Conservation (phyloP, 805 yeast species). For the Monosporozyma unispora region DNA sequence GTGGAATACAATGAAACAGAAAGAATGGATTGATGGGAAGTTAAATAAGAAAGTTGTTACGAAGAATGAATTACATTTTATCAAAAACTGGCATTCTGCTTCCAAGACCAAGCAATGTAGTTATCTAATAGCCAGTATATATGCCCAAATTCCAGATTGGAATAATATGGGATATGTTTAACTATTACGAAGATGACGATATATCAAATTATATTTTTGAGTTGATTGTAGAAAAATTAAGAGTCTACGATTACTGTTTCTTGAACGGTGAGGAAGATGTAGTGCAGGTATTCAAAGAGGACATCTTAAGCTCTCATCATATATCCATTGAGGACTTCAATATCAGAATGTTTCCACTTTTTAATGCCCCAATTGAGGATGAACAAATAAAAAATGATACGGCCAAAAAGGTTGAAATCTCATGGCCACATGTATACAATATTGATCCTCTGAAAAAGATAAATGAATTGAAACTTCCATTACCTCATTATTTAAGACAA, state of each 20-base stretch:
- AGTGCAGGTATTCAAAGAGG: conserved; percentile 10
- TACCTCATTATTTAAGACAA: background rate
- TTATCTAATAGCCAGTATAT: conserved; percentile 13
- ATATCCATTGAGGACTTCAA: conserved; percentile 2
- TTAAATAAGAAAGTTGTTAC: background rate
- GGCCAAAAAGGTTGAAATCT: background rate
- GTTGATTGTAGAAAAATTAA: conserved; percentile 15
- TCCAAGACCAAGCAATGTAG: conserved; percentile 13
- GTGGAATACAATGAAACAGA: background rate
- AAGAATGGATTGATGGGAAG: background rate
- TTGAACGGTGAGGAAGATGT: conserved; percentile 10
- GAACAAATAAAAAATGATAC: conserved; percentile 15
- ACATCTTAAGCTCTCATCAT: background rate
- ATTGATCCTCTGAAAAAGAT: background rate
- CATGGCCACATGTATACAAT: conserved; percentile 18
- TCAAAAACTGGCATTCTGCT: background rate
- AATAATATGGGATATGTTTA: conserved; percentile 10
- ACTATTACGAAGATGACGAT: background rate
- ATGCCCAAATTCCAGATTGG: conserved; percentile 15
- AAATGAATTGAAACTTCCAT: background rate
- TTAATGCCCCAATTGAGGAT: background rate
- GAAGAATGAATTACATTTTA: background rate
- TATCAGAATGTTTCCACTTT: background rate
- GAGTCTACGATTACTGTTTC: conserved; percentile 25
- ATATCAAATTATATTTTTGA: background rate